Base-by-base conservation (phyloP, 192 early-diverging fungal genomes). In the Podila verticillata region DNA sequence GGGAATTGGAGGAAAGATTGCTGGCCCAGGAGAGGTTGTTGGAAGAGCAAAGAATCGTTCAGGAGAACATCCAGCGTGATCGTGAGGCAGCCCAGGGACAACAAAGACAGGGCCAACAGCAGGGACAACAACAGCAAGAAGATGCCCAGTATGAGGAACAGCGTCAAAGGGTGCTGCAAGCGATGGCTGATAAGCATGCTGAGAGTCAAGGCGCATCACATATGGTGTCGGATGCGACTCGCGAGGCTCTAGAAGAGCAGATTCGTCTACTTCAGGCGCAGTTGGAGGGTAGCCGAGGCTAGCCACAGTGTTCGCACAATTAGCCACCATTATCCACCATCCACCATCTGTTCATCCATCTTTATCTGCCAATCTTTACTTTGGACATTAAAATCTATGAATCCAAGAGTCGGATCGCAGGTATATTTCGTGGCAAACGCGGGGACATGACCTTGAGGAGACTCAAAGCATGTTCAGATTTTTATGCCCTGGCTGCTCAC, bases 231-330 rank as follows among this genome's bases (percentile, higher is more conserved):
- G 74, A 29, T 9, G n/a, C 22, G 20, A 54, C 61, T 5, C 61
- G 57, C 1, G 57, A 70, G 29, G 61, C 58, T 28, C 48, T 66
- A 30, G 68, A 78, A 35, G 74, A 78, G 57, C 68, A 78, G 47
- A 48, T 70, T 13, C 74, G 68, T 44, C 51, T 69, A 59, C 62
- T 75, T 5, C 60, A 60, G 35, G 74, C 54, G 2, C 62, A 78
- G 24, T 29, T 70, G 44, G 48, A 44, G 8, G 36, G 51, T 24
- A 54, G 15, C 4, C 13, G 17, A 44, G 39, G 39, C 1, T 44
- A 44, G 39, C 0, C 5, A 36, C 6, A 9, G 9, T 8, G 9
- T 7, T 36, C 9, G 35, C 2, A 36, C 9, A 9, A 36, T 9
- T 36, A 36, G 9, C 5, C 7, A 36, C 35, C n/a, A n/a, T n/a